These are phyloP conservation scores for Hemerocallis citrina DNA, from an alignment of 106 monocot species.

Conservation along the genomic window DNA sequence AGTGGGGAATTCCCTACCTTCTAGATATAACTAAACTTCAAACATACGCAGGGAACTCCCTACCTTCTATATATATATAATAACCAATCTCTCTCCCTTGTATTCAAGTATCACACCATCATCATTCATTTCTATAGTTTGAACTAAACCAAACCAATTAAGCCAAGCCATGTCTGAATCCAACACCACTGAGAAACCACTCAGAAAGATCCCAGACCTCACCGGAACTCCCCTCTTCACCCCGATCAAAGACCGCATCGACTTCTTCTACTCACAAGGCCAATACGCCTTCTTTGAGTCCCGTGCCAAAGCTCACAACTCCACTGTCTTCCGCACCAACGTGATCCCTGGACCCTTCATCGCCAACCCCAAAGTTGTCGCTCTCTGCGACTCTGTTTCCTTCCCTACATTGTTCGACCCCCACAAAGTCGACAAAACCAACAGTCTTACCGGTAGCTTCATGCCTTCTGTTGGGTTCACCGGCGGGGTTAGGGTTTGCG, in stretches of 20 bases:
- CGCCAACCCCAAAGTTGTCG: constrained; percentile 22
- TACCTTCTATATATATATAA: no score
- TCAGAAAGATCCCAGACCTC: constrained; percentile 1
- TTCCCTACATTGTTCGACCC: constrained; percentile 48
- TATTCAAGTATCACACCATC: no score
- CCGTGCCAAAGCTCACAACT: constrained; percentile 15
- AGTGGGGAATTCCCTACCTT: no score
- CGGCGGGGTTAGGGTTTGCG: constrained; percentile 41
- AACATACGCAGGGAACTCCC: no score
- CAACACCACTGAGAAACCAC: neutral
- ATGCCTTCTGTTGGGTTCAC: constrained; percentile 41
- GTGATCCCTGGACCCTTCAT: constrained; percentile 51
- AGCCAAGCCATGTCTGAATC: neutral
- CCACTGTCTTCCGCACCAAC: constrained; percentile 40
- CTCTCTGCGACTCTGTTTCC: constrained; percentile 40
- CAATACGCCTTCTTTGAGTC: constrained; percentile 29
- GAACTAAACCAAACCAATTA: no score
- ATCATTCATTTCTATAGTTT: no score
- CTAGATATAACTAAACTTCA: no score
- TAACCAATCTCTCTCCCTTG: no score
- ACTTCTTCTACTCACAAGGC: constrained; percentile 37
- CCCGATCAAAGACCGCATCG: constrained; percentile 35
- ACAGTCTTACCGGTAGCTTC: constrained; percentile 44
- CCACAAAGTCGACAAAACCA: constrained; percentile 35
- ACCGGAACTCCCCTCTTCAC: constrained; percentile 34